Conservation (phyloP, 495 filamentous ascomycete genomes). For the Aspergillus saccharolyticus region DNA sequence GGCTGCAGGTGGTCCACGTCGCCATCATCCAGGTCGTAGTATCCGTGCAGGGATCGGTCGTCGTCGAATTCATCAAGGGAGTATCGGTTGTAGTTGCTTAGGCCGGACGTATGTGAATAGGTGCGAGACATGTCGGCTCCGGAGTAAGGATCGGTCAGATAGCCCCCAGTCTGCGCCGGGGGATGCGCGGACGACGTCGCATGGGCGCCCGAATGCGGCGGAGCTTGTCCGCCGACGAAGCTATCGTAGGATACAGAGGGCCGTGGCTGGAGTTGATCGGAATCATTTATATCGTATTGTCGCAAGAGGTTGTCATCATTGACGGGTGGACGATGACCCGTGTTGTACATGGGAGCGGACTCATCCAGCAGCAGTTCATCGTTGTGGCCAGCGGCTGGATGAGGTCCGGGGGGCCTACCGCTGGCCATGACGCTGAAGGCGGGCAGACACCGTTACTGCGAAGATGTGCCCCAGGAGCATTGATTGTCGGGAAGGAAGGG, state of each 20-base stretch:
- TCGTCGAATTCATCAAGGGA: constrained; percentile 81
- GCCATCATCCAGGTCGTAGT: constrained; percentile 50
- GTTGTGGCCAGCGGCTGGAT: constrained; percentile 54
- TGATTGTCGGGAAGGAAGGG: constrained; percentile 21
- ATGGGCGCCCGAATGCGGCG: constrained; percentile 39
- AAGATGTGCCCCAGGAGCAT: constrained; percentile 42
- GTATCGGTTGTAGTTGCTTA: constrained; percentile 86
- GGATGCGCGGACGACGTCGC: constrained; percentile 23
- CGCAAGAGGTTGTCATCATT: constrained; percentile 73
- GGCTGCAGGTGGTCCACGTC: constrained; percentile 52
- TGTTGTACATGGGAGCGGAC: constrained; percentile 63
- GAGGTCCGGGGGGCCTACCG: constrained; percentile 61
- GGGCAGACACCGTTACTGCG: constrained; percentile 39
- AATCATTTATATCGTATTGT: constrained; percentile 62
- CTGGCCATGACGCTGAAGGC: constrained; percentile 46
- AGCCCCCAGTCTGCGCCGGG: constrained; percentile 27
- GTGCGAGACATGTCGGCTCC: constrained; percentile 37
- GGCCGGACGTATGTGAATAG: constrained; percentile 80
- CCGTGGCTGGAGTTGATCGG: constrained; percentile 57
- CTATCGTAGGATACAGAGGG: constrained; percentile 92
- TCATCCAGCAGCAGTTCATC: constrained; percentile 70
- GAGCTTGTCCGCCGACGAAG: constrained; percentile 69
- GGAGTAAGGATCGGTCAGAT: constrained; percentile 45
- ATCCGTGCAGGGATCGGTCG: constrained; percentile 59
- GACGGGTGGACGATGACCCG: constrained; percentile 63